These are phyloP conservation scores for Vigna hirtella DNA, from an alignment of 306 rosid genomes.

Conservation along the genomic window DNA sequence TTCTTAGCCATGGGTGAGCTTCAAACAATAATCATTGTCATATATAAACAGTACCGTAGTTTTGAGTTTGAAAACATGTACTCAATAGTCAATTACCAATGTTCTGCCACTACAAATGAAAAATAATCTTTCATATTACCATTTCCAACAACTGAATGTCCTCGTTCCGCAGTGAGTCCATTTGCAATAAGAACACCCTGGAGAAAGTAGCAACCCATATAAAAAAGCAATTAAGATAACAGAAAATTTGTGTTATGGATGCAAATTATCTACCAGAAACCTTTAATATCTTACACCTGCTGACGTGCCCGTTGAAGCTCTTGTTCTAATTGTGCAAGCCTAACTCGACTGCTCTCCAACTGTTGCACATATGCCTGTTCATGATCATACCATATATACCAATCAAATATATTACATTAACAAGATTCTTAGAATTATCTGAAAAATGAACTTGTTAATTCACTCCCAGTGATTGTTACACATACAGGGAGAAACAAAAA, in stretches of 20 bases:
- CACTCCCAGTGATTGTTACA: not conserved
- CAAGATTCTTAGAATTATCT: not conserved
- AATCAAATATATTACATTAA: slow-evolving; percentile 47
- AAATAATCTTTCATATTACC: slow-evolving; percentile 44
- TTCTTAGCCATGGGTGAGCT: not conserved
- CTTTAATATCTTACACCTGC: slow-evolving; percentile 58
- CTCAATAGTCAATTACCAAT: not conserved
- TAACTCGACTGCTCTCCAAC: slow-evolving; percentile 69
- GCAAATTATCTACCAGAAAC: slow-evolving; percentile 1
- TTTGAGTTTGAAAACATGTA: not conserved
- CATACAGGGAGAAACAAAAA: not conserved
- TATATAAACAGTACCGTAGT: not conserved
- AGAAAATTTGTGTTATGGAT: not conserved
- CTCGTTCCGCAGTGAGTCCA: slow-evolving; percentile 57
- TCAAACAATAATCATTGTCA: not conserved
- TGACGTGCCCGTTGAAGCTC: slow-evolving; percentile 77
- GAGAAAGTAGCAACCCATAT: slow-evolving; percentile 29
- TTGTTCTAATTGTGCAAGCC: slow-evolving; percentile 78
- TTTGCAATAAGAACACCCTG: slow-evolving; percentile 55
- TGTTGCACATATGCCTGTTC: slow-evolving; percentile 91
- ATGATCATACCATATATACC: slow-evolving; percentile 62
- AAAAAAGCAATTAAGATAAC: not conserved
- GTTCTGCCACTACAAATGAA: not conserved
- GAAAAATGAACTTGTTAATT: not conserved
- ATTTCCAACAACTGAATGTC: slow-evolving; percentile 60